Percentiles rank a stretch among this genome's conserved stretches.
Evolutionary conservation across 2,329 filamentous ascomycete species (phyloP).

Genomic region (Stagonosporopsis cucurbitacearum): DNA sequence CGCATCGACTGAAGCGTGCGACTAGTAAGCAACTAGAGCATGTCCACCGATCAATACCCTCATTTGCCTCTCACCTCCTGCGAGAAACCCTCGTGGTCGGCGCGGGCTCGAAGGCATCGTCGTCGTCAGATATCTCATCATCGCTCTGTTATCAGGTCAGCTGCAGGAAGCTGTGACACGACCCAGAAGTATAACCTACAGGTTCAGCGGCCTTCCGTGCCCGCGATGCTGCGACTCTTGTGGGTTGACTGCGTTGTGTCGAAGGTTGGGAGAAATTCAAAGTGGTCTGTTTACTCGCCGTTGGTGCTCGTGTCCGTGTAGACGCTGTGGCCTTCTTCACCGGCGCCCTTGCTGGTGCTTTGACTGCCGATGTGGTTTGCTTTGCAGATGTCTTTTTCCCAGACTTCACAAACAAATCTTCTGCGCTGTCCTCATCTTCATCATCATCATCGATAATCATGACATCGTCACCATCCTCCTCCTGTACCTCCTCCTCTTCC

Average conservation of each 20-base stretch:
- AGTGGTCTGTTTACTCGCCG: conserved; percentile 47
- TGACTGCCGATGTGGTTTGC: conserved; percentile 32
- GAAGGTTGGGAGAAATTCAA: conserved; percentile 52
- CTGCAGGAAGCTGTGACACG: not conserved
- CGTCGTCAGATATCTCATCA: conserved; percentile 52
- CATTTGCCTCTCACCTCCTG: conserved; percentile 32
- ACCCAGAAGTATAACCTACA: conserved; percentile 36
- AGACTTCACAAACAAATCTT: conserved; percentile 52
- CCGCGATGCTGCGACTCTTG: conserved; percentile 30
- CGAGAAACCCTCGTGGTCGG: conserved; percentile 35
- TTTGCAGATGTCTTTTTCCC: conserved; percentile 38
- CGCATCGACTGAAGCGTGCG: not conserved
- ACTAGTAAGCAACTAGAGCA: not conserved
- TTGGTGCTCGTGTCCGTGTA: conserved; percentile 27
- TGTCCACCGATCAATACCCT: not conserved
- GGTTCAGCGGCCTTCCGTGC: conserved; percentile 49
- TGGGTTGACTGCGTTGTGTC: conserved; percentile 43
- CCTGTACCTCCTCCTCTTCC: conserved; percentile 50
- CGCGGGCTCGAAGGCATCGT: conserved; percentile 50
- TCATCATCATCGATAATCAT: conserved; percentile 56
- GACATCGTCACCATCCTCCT: conserved; percentile 49
- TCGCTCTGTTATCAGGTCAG: conserved; percentile 43
- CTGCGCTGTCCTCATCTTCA: conserved; percentile 58
- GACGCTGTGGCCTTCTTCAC: conserved; percentile 21
- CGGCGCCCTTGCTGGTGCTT: conserved; percentile 19